phyloP scores from a whole-genome alignment of 2,329 filamentous ascomycete species.

The Sclerotinia minor region DNA sequence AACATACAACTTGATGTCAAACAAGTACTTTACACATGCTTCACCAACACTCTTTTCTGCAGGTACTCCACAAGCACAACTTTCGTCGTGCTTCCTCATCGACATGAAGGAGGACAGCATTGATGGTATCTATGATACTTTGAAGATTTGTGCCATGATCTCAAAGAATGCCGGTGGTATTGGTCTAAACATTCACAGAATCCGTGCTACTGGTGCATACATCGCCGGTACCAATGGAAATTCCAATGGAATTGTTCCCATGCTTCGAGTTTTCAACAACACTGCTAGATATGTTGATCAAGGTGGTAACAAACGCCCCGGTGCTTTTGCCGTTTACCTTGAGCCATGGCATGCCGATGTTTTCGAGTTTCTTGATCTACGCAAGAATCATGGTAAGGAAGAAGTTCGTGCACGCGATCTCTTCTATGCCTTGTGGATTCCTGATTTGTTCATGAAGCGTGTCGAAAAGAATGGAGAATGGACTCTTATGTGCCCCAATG shows the following conservation, averaged over 20 bases:
- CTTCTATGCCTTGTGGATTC: conserved; percentile 97
- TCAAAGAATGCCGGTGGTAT: conserved; percentile 99
- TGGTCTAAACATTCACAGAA: conserved; percentile 93
- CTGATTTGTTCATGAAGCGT: conserved; percentile 99
- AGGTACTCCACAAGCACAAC: conserved; percentile 88
- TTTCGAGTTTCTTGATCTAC: conserved; percentile 94
- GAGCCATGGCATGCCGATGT: conserved; percentile 99
- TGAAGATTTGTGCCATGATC: conserved; percentile 99
- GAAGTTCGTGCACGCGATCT: conserved; percentile 95
- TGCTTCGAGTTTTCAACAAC: conserved; percentile 99
- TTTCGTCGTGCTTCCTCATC: conserved; percentile 97
- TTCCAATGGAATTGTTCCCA: conserved; percentile 94
- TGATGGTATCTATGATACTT: conserved; percentile 97
- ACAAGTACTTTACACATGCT: conserved; percentile 97
- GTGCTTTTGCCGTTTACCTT: conserved; percentile 97
- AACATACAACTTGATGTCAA: conserved; percentile 99
- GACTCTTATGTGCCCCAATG: conserved; percentile 98
- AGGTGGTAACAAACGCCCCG: conserved; percentile 97
- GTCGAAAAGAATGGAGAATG: conserved; percentile 95
- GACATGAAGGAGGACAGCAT: conserved; percentile 99
- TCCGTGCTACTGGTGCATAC: conserved; percentile 95
- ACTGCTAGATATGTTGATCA: conserved; percentile 98
- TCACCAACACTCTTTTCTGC: conserved; percentile 98
- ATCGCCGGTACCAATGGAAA: conserved; percentile 98
- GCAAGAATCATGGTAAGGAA: conserved; percentile 99